Base-by-base conservation (phyloP, 495 filamentous ascomycete species). In the Xylaria sp. region DNA sequence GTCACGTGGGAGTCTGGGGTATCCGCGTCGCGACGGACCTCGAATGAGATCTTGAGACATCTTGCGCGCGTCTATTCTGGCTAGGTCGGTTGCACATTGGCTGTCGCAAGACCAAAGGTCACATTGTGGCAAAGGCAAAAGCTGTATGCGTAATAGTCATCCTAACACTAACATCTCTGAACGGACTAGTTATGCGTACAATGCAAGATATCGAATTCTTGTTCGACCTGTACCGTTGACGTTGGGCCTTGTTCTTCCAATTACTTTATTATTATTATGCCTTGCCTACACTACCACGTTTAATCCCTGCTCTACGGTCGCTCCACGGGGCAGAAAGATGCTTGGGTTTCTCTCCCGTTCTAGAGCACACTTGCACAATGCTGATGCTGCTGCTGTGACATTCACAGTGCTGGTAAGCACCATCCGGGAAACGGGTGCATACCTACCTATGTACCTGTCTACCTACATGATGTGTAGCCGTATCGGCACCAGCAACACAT, bases 1-100 rank as follows among this genome's bases (percentile, higher is more conserved):
- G 52, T 68, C 65, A 68, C 65, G 65, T 68, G 65, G 40, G 55
- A 4, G 6, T 33, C 52, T 48, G 61, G n/a, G 52, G 17, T 12
- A 15, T 58, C 37, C 65, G 40, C 65, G 52, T 68, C 65, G 50
- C 40, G 33, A 40, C 33, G 26, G n/a, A 17, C 6, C 31, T 68
- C 12, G 35, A 37, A 31, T 24, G 21, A 31, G 9, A 3, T 31
- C 46, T 53, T 29, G 24, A 19, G 52, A 55, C 26, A 31, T 29
- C 12, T 55, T 31, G 26, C 52, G 52, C 52, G 52, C 52, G 21
- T 52, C 52, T 55, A 55, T 31, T 29, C 19, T 55, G 1, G 12
- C 14, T 11, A 29, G 52, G 50, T 53, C 50, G 8, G 21, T 29
- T 53, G 21, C 52, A n/a, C 44, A 55, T 55, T 55, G 52, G 52